Evolutionary conservation across 306 rosid species (phyloP).

Genomic region (barrel medic (Medicago truncatula)): MtrunA17r5.0-ANR NC_053048.1:33025501-33026000

Average conservation of each 20-base stretch:
- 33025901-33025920: conserved; percentile 72
- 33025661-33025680: conserved; percentile 57
- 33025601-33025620: conserved; percentile 47
- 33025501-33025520: conserved; percentile 33
- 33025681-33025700: conserved; percentile 65
- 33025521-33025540: conserved; percentile 47
- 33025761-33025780: conserved; percentile 46
- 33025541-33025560: background rate
- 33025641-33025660: conserved; percentile 61
- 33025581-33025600: conserved; percentile 30
- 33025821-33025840: conserved; percentile 1
- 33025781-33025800: conserved; percentile 15
- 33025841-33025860: conserved; percentile 1
- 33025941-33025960: conserved; percentile 57
- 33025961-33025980: conserved; percentile 58
- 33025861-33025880: background rate
- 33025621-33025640: conserved; percentile 73
- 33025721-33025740: conserved; percentile 63
- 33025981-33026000: conserved; percentile 49
- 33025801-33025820: conserved; percentile 29
- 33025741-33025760: conserved; percentile 72
- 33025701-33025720: conserved; percentile 69
- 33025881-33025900: background rate
- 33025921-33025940: conserved; percentile 65
- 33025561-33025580: background rate